Evolutionary conservation across 2,329 filamentous ascomycete species (phyloP), one percentile per base, ranked within the genome.

Genomic region (Orbilia ellipsospora): DNA sequence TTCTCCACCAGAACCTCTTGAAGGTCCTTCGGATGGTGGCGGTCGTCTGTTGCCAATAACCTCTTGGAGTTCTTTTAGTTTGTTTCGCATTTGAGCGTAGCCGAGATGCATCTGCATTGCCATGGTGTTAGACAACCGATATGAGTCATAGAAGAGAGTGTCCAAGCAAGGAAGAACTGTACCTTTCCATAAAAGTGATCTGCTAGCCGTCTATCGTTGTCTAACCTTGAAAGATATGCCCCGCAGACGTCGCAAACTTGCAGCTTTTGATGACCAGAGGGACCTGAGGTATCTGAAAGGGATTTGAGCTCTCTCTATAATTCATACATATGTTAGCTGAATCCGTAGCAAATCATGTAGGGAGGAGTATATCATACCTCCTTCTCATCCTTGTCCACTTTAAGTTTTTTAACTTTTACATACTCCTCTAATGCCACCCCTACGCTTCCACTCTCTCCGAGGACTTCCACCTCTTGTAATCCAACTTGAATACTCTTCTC

Each of bases 221-320:
- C 95, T 36, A 99, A 87, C 20, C 95, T 86, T 77, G 90, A 93
- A 44, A 99, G 87, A 82, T 98, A 99, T 4, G 95, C 95, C 77
- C 95, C 95, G 82, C 95, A 99, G 0, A 98, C 95, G 83, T 99
- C 95, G 86, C 95, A 99, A 55, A 99, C 95, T 82, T 99, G 95
- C 48, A 99, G 86, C 83, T 99, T 99, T 85, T 99, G 95, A 83
- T 99, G 95, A 16, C 95, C 95, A 0, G 90, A 93, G 0, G 95
- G 95, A 0, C 95, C 95, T 26, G 90, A 92, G 0, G 94, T 98
- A 83, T 99, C 95, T 66, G 91, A 92, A 23, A 99, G 87, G 2
- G 91, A 90, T 83, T 97, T 96, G 73, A 99, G 87, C 81, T 98
- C 94, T 76, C 90, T 88, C 83, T 73, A 97, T 94, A 77, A 89